Evolutionary conservation across 2,329 filamentous ascomycete species (phyloP).

Genomic region (Aspergillus cejpii): DNA sequence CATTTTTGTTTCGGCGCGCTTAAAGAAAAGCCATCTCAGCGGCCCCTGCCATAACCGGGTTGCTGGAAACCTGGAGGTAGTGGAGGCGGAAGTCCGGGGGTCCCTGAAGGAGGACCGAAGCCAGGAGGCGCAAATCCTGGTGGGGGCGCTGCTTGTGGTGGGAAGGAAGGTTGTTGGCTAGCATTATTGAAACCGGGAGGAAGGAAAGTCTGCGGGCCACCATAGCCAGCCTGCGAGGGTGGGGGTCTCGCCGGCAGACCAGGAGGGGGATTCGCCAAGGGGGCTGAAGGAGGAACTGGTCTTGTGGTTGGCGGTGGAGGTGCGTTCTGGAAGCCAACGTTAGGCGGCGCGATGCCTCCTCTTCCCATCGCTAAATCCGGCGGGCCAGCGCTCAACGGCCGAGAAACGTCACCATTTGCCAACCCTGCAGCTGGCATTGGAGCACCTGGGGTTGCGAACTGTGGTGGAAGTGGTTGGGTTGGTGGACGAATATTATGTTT

Average conservation of each 20-base stretch:
- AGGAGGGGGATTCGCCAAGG: conserved; percentile 43
- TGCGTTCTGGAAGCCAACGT: conserved; percentile 38
- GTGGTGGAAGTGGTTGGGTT: conserved; percentile 66
- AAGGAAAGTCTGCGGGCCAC: conserved; percentile 48
- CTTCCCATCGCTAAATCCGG: conserved; percentile 36
- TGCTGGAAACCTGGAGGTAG: conserved; percentile 42
- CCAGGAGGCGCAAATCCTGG: conserved; percentile 49
- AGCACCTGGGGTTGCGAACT: conserved; percentile 52
- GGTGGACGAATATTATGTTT: conserved; percentile 87
- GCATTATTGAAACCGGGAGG: conserved; percentile 35
- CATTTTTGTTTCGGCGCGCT: not conserved
- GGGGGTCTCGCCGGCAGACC: conserved; percentile 63
- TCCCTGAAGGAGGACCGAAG: conserved; percentile 36
- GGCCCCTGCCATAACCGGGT: conserved; percentile 33
- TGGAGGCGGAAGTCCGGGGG: conserved; percentile 27
- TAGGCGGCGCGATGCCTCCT: conserved; percentile 38
- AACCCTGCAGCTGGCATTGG: conserved; percentile 42
- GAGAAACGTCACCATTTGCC: conserved; percentile 37
- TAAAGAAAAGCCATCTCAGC: conserved; percentile 20
- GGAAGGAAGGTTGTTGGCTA: conserved; percentile 26
- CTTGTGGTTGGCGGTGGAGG: conserved; percentile 42
- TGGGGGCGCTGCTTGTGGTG: conserved; percentile 41
- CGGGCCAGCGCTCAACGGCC: conserved; percentile 29
- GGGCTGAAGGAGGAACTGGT: conserved; percentile 52
- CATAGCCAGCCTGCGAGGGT: conserved; percentile 60